phyloP scores from a whole-genome alignment of 164 flowering plant species.

The Nymphaea colorata region DNA sequence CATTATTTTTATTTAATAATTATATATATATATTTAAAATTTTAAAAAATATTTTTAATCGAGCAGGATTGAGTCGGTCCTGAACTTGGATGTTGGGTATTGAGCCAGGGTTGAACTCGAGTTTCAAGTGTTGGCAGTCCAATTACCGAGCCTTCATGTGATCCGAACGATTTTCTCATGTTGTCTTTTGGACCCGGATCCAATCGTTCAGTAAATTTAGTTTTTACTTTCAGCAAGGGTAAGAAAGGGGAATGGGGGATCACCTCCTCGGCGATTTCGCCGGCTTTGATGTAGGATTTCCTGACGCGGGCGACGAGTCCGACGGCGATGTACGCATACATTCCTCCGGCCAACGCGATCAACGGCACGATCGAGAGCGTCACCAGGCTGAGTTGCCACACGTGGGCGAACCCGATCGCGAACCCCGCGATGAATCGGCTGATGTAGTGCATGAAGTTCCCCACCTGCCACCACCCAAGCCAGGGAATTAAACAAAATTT shows the following conservation, averaged over 20 bases:
- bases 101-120: too few species aligned
- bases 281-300: conserved; percentile 84
- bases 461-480: conserved; percentile 37
- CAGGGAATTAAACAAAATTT: background rate
- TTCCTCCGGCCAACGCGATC: conserved; percentile 87
- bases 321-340: conserved; percentile 69
- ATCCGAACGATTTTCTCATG: too few species aligned
- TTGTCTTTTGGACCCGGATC: too few species aligned
- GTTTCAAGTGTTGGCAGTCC: too few species aligned
- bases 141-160: too few species aligned
- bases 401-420: conserved; percentile 62
- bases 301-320: conserved; percentile 82
- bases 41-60: too few species aligned
- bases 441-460: conserved; percentile 88
- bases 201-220: too few species aligned
- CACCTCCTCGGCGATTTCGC: conserved; percentile 94
- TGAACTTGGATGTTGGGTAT: too few species aligned
- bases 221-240: too few species aligned
- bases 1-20: too few species aligned
- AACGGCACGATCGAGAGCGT: conserved; percentile 90
- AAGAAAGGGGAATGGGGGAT: background rate
- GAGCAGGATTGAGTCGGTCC: too few species aligned
- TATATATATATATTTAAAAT: too few species aligned
- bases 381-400: conserved; percentile 93
- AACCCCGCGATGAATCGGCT: conserved; percentile 84